These are phyloP conservation scores for Brasenia schreberi DNA, from an alignment of 164 flowering plant species.

Conservation along the genomic window DNA sequence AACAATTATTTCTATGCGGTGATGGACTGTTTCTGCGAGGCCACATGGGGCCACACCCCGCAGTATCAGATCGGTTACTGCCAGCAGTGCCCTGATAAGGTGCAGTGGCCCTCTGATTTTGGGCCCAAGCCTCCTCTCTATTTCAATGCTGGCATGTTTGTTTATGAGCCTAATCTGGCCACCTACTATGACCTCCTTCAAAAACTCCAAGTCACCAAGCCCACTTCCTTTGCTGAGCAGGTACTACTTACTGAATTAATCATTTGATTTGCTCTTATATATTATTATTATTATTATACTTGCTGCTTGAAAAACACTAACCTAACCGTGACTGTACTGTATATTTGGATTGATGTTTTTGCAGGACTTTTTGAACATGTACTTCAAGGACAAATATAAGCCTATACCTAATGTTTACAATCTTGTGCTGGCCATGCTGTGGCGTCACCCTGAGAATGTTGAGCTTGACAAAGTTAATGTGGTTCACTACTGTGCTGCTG, in stretches of 20 bases:
- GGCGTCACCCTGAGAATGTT: slow-evolving; percentile 57
- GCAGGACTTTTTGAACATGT: slow-evolving; percentile 58
- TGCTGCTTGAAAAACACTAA: not conserved
- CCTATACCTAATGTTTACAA: slow-evolving; percentile 44
- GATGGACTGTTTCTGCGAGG: slow-evolving; percentile 18
- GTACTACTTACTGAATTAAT: slow-evolving; percentile 2
- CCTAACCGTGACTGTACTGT: too few species aligned
- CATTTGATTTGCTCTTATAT: not conserved
- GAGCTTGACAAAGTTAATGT: slow-evolving; percentile 42
- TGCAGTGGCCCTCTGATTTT: slow-evolving; percentile 13
- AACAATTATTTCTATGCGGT: slow-evolving; percentile 16
- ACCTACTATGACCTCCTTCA: slow-evolving; percentile 12
- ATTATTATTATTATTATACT: not conserved
- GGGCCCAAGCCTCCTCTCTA: slow-evolving; percentile 11
- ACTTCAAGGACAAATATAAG: slow-evolving; percentile 35
- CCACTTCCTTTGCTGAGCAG: slow-evolving; percentile 16
- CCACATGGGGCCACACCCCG: slow-evolving; percentile 13
- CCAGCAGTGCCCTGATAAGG: slow-evolving; percentile 17
- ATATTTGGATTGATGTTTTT: not conserved
- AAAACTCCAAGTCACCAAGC: slow-evolving; percentile 6
- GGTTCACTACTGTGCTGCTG: slow-evolving; percentile 56
- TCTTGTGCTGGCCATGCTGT: slow-evolving; percentile 44
- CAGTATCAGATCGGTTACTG: slow-evolving; percentile 16
- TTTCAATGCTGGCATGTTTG: slow-evolving; percentile 19
- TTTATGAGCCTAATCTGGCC: slow-evolving; percentile 11